These are phyloP conservation scores for Acephala macrosclerotiorum DNA, from an alignment of 2,329 filamentous ascomycete genomes.

Conservation along the genomic window DNA sequence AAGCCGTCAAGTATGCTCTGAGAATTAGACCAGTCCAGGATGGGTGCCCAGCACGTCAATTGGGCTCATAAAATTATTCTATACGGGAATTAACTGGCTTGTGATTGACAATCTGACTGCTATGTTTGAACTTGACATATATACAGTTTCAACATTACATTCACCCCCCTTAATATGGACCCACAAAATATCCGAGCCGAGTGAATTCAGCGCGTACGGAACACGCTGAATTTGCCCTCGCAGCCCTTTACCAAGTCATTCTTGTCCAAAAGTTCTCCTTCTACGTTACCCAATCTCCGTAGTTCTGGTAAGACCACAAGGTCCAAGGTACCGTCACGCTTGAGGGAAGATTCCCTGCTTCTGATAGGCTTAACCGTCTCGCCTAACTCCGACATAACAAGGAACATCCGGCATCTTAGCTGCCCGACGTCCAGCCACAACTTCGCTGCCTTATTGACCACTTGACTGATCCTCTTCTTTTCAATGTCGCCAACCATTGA, in stretches of 20 bases:
- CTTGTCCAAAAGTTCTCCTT: background rate
- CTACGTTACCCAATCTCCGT: background rate
- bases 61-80: too few species aligned
- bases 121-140: too few species aligned
- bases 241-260: background rate
- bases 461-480: background rate
- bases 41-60: too few species aligned
- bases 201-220: background rate
- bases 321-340: background rate
- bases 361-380: background rate
- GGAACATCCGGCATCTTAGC: slow-evolving; percentile 16
- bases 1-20: too few species aligned
- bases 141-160: too few species aligned
- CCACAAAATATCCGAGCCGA: background rate
- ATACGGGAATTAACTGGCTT: too few species aligned
- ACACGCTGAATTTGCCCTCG: background rate
- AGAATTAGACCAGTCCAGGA: too few species aligned
- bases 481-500: background rate
- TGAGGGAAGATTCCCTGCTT: background rate
- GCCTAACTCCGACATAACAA: slow-evolving; percentile 13
- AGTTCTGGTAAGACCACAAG: background rate
- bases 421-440: slow-evolving; percentile 19
- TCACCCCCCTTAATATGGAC: slow-evolving; percentile 1
- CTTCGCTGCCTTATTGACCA: slow-evolving; percentile 12
- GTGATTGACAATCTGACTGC: too few species aligned